Percentiles rank a stretch among this genome's conserved stretches.
Conservation (phyloP, 78 protist genomes). For the Dictyostelium purpureum region DNA sequence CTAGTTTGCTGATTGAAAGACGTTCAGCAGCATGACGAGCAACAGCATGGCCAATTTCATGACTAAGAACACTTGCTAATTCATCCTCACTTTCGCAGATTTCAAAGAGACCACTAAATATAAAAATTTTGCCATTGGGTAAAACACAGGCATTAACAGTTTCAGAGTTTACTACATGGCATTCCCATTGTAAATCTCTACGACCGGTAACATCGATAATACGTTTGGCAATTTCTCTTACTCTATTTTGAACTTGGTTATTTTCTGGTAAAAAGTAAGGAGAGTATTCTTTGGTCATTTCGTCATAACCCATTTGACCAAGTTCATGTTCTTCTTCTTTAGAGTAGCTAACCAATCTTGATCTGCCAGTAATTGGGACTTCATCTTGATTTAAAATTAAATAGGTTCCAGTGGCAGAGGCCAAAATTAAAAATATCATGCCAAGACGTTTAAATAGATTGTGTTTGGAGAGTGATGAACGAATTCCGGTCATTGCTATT, state of each 20-base stretch:
- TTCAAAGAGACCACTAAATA: conserved; percentile 33
- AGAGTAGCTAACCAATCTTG: conserved; percentile 6
- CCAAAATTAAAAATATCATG: not conserved
- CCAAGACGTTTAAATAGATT: not conserved
- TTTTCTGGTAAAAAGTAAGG: conserved; percentile 36
- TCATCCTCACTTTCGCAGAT: conserved; percentile 51
- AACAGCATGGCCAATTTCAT: conserved; percentile 78
- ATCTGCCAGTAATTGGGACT: conserved; percentile 55
- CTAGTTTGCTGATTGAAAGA: conserved; percentile 2
- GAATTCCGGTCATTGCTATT: conserved; percentile 56
- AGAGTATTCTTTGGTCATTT: not conserved
- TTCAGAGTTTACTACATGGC: conserved; percentile 52
- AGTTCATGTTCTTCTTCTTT: conserved; percentile 28
- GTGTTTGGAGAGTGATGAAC: not conserved
- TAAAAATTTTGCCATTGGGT: conserved; percentile 62
- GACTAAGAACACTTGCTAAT: conserved; percentile 51
- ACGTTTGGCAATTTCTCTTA: conserved; percentile 21
- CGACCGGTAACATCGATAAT: conserved; percentile 17
- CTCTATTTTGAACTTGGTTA: conserved; percentile 29
- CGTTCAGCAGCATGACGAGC: conserved; percentile 76
- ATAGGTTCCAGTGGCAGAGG: conserved; percentile 11
- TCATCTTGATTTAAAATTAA: conserved; percentile 16
- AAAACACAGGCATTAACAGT: conserved; percentile 63
- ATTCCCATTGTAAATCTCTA: conserved; percentile 61
- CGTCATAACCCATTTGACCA: conserved; percentile 21